Conservation (phyloP, 805 yeast genomes). For the Kurtzmaniella fragi region DNA sequence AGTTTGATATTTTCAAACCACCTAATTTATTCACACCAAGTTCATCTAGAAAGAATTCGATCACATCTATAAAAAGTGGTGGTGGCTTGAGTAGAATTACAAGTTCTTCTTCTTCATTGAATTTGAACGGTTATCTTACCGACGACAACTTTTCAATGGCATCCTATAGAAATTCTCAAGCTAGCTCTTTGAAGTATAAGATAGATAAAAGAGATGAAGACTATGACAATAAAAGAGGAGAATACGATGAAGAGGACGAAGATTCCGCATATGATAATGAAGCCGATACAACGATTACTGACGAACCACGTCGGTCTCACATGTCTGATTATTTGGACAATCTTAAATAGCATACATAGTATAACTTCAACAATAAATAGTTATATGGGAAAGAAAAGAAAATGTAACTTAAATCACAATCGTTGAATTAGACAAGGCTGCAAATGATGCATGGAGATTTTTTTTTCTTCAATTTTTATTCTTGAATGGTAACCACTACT, state of each 20-base stretch:
- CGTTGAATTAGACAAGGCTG: too few relatives aligned
- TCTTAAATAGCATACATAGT: not conserved
- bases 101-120: conserved; percentile 36
- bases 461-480: too few relatives aligned
- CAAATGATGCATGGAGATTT: too few relatives aligned
- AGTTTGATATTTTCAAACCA: conserved; percentile 26
- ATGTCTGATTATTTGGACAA: conserved; percentile 3
- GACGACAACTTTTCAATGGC: conserved; percentile 19
- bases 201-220: not conserved
- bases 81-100: conserved; percentile 26
- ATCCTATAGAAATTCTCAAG: conserved; percentile 1
- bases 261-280: conserved; percentile 2
- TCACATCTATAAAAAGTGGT: conserved; percentile 16
- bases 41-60: conserved; percentile 23
- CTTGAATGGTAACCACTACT: too few relatives aligned
- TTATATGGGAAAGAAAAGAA: not conserved
- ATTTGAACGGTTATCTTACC: conserved; percentile 38
- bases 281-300: conserved; percentile 1
- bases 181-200: conserved; percentile 1
- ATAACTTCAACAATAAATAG: too few relatives aligned
- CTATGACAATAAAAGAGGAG: not conserved
- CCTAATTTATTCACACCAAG: conserved; percentile 26
- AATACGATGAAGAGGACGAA: not conserved
- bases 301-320: not conserved
- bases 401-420: too few relatives aligned